Evolutionary conservation across 2,329 filamentous ascomycete species (phyloP).

Genomic region (Diatrype stigma): DNA sequence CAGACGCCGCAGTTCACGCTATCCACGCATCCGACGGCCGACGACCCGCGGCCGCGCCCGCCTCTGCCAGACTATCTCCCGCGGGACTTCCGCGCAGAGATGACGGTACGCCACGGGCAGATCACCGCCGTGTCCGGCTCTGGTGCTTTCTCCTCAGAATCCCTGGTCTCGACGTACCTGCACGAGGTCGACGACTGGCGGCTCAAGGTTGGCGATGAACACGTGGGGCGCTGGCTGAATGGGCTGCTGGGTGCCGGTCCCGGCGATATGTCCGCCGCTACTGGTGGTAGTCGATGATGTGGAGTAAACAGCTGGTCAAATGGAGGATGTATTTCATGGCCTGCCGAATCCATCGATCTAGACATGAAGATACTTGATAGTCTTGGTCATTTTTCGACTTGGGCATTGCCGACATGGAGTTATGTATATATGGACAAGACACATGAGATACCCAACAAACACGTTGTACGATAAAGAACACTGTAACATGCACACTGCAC

Average conservation of each 20-base stretch:
- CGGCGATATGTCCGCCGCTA: too few relatives aligned
- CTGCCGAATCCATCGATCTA: too few relatives aligned
- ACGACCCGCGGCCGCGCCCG: conserved; percentile 54
- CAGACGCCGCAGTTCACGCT: conserved; percentile 85
- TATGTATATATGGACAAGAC: too few relatives aligned
- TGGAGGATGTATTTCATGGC: too few relatives aligned
- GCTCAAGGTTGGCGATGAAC: conserved; percentile 6
- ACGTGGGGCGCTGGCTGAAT: conserved; percentile 25
- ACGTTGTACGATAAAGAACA: too few relatives aligned
- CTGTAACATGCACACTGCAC: too few relatives aligned
- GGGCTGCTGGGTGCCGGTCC: conserved; percentile 19
- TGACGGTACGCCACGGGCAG: conserved; percentile 37
- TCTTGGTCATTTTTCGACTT: too few relatives aligned
- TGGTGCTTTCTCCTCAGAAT: neutral
- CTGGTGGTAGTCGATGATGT: too few relatives aligned
- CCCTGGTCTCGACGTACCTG: conserved; percentile 15
- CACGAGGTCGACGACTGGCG: conserved; percentile 27
- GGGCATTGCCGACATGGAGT: too few relatives aligned
- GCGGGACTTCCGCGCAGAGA: conserved; percentile 30
- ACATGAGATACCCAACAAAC: too few relatives aligned
- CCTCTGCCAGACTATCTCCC: conserved; percentile 44
- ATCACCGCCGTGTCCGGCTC: conserved; percentile 21
- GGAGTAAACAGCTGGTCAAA: too few relatives aligned
- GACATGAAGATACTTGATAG: too few relatives aligned
- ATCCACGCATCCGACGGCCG: conserved; percentile 54